Percentiles rank a stretch among this genome's conserved stretches.
Conservation (phyloP, 148 eudicot species). For the Chenopodium album region DNA sequence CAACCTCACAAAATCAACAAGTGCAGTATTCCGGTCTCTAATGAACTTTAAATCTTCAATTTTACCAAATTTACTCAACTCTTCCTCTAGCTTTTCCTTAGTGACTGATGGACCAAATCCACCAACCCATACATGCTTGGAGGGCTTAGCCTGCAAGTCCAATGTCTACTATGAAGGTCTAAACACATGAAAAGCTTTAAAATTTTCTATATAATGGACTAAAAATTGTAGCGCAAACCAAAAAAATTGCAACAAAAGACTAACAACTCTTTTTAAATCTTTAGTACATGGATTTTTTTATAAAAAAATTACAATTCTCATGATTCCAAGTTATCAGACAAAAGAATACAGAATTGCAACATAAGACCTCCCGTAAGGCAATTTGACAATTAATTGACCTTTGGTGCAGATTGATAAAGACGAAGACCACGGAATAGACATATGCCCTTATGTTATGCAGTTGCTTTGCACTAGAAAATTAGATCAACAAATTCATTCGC, state of each 20-base stretch:
- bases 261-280: no score
- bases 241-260: no score
- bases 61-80: slow-evolving; percentile 69
- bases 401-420: no score
- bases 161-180: slow-evolving; percentile 1
- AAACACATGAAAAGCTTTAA: not conserved
- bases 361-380: not conserved
- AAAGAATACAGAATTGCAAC: no score
- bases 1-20: slow-evolving; percentile 56
- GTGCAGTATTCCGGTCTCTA: slow-evolving; percentile 77
- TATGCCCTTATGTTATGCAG: not conserved
- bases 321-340: no score
- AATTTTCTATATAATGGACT: not conserved
- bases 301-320: not conserved
- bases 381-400: not conserved
- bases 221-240: not conserved
- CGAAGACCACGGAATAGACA: no score
- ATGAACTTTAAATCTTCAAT: slow-evolving; percentile 78
- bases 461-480: not conserved
- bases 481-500: not conserved
- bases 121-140: slow-evolving; percentile 91
- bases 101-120: slow-evolving; percentile 66
- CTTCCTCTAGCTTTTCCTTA: slow-evolving; percentile 73
- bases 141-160: slow-evolving; percentile 76
- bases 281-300: no score